Evolutionary conservation across 164 flowering plant genomes (phyloP).

Genomic region (Warburgia ugandensis): DNA sequence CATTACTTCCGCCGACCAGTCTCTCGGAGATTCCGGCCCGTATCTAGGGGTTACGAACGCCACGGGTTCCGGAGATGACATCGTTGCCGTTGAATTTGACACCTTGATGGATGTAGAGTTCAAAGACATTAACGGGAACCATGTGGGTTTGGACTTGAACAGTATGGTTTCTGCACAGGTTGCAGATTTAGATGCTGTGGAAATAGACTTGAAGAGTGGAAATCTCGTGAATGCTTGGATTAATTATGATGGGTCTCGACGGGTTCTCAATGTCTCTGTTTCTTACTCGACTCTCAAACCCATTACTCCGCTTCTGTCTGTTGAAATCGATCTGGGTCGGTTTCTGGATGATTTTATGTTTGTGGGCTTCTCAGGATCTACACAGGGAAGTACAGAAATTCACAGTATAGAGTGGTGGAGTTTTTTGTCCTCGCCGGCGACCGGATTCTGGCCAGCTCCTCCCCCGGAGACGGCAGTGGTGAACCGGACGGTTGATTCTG

Average conservation of each 20-base stretch:
- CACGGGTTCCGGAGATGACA: conserved; percentile 15
- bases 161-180: conserved; percentile 53
- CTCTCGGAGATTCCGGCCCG: conserved; percentile 70
- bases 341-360: conserved; percentile 61
- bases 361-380: conserved; percentile 86
- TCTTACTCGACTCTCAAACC: conserved; percentile 74
- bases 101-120: conserved; percentile 88
- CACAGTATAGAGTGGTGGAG: conserved; percentile 93
- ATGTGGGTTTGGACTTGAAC: conserved; percentile 78
- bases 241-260: conserved; percentile 48
- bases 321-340: conserved; percentile 40
- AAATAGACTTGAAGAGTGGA: conserved; percentile 70
- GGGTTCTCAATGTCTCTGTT: conserved; percentile 35
- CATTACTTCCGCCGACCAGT: conserved; percentile 47
- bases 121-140: conserved; percentile 80
- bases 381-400: conserved; percentile 90
- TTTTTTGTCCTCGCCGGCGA: conserved; percentile 41
- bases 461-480: conserved; percentile 16
- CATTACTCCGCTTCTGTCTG: conserved; percentile 37
- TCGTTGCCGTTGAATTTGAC: conserved; percentile 86
- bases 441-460: conserved; percentile 9
- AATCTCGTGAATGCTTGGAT: conserved; percentile 76
- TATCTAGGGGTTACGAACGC: conserved; percentile 41
- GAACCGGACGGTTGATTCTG: conserved; percentile 18
- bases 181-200: conserved; percentile 44